Base-by-base conservation (phyloP, 192 early-diverging fungal genomes). In the Paraglomus occultum region DNA sequence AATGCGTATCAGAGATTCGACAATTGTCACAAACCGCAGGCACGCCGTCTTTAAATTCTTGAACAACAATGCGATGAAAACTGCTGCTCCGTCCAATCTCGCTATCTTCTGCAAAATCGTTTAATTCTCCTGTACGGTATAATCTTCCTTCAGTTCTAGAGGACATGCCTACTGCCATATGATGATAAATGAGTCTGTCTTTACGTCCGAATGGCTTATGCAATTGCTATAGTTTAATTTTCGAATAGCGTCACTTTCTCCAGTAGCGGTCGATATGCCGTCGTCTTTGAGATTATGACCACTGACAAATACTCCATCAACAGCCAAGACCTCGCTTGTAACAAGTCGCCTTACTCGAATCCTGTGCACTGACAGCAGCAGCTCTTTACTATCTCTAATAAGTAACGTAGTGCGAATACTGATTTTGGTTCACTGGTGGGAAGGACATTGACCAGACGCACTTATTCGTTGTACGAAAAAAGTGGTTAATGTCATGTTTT, bases 321-420 rank as follows among this genome's bases (percentile, higher is more conserved):
- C 94, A 45, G 94, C 86, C 48, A 96, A 79, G 20, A 99, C 88
- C 74, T 97, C 97, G 46, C 97, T 50, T 87, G 76, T 64, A 91
- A 74, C 47, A 99, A 82, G 72, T 99, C 97, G 20, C 97, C 97
- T n/a, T 11, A 96, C 94, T 47, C 94, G 77, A 1, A 99, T 76
- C 67, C 91, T 88, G 71, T 85, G 82, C 12, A 90, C 87, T 1
- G 91, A 92, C 4, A 99, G 76, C 22, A 92, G 70, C 18, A 77
- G 68, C 62, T 81, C 87, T 42, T 80, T 79, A 3, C 89, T 91
- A 60, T 88, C 85, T 47, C 97, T 85, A 8, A 48, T 63, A 73
- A 79, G 87, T 89, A 60, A 94, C 86, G 64, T 82, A 94, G 75
- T 14, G 85, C 74, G 58, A 92, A 81, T 40, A 94, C 83, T 48